Evolutionary conservation across 1,284 basidiomycete genomes (phyloP).

Genomic region (Fomitopsis palustris): DNA sequence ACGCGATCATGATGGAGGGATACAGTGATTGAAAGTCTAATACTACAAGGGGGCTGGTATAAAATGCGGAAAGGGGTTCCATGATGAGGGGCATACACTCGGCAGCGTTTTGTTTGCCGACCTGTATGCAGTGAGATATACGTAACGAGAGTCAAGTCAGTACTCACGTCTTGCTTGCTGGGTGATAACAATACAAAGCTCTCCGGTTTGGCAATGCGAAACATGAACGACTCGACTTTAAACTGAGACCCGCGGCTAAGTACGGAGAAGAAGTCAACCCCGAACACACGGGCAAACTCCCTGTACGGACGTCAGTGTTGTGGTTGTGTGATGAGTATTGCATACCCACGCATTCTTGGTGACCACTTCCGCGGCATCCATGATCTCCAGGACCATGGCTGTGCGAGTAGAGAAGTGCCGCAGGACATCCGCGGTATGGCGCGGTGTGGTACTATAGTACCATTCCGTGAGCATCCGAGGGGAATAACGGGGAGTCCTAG

Average conservation of each 20-base stretch:
- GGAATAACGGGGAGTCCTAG: constrained; percentile 77
- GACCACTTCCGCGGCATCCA: constrained; percentile 78
- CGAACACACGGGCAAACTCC: constrained; percentile 95
- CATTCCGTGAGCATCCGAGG: constrained; percentile 67
- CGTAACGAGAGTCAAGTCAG: not conserved
- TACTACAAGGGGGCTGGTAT: constrained; percentile 87
- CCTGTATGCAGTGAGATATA: constrained; percentile 42
- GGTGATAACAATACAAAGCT: constrained; percentile 88
- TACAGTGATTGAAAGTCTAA: constrained; percentile 97
- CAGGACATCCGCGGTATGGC: constrained; percentile 53
- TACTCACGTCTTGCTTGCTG: constrained; percentile 73
- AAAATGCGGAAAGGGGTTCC: constrained; percentile 92
- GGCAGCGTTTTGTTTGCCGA: constrained; percentile 94
- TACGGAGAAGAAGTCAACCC: constrained; percentile 96
- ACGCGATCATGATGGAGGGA: constrained; percentile 97
- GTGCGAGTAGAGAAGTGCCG: constrained; percentile 64
- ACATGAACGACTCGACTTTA: constrained; percentile 98
- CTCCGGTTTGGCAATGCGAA: constrained; percentile 97
- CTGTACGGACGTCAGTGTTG: constrained; percentile 36
- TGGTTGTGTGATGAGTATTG: not conserved
- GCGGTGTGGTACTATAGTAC: constrained; percentile 61
- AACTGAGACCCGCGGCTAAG: constrained; percentile 94
- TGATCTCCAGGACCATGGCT: constrained; percentile 68
- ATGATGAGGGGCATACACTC: constrained; percentile 94
- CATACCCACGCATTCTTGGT: constrained; percentile 81